phyloP scores from a whole-genome alignment of 1,284 basidiomycete species.

The Fomitopsis pinicola region DNA sequence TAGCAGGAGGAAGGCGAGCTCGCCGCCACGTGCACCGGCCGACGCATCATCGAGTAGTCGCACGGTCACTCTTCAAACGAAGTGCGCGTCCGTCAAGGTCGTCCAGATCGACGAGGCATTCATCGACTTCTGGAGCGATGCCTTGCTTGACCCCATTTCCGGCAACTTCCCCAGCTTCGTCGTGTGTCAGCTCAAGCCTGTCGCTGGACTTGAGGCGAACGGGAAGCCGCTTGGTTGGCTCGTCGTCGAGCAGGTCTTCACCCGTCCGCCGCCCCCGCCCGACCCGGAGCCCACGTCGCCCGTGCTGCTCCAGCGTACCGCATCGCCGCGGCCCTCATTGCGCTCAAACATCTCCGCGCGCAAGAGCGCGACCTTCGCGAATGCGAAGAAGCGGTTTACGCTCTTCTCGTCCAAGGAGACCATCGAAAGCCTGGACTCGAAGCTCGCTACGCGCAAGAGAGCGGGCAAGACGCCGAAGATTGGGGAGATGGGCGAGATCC shows the following conservation, averaged over 20 bases:
- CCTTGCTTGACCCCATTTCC: conserved; percentile 60
- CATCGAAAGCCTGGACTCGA: conserved; percentile 10
- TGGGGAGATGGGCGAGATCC: conserved; percentile 64
- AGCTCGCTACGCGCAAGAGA: conserved; percentile 28
- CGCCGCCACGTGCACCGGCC: conserved; percentile 22
- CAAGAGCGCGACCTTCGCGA: conserved; percentile 37
- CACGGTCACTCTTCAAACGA: conserved; percentile 25
- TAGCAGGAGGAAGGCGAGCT: conserved; percentile 25
- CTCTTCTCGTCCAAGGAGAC: conserved; percentile 39
- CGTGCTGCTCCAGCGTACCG: conserved; percentile 20
- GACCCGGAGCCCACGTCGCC: conserved; percentile 14
- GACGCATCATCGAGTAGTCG: conserved; percentile 13
- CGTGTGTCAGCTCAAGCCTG: conserved; percentile 56
- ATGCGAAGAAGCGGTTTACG: conserved; percentile 53
- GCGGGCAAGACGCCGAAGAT: conserved; percentile 33
- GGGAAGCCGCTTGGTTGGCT: conserved; percentile 49
- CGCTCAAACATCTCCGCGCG: conserved; percentile 37
- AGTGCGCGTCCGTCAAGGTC: conserved; percentile 40
- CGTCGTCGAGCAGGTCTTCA: conserved; percentile 58
- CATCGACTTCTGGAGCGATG: conserved; percentile 73
- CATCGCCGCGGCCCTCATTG: conserved; percentile 49
- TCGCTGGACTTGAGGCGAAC: conserved; percentile 15
- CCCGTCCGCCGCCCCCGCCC: conserved; percentile 33
- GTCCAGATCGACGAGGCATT: conserved; percentile 73
- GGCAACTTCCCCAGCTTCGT: conserved; percentile 61